phyloP scores from a whole-genome alignment of 2,329 filamentous ascomycete species.

The Diaporthe nobilis region DNA sequence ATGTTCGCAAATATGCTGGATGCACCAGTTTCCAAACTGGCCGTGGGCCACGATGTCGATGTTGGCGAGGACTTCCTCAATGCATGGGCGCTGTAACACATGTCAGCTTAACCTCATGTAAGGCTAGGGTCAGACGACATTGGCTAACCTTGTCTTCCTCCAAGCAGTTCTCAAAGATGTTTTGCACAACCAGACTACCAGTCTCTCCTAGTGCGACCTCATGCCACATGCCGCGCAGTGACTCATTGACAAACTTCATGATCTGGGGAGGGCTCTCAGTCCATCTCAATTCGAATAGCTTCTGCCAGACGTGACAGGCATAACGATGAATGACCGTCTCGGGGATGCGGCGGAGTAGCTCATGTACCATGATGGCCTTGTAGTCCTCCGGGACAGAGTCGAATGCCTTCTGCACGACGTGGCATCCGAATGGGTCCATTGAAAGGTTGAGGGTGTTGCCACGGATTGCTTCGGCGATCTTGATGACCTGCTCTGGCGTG shows the following conservation, averaged over 20 bases:
- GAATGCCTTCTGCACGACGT: constrained; percentile 98
- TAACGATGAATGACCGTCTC: constrained; percentile 99
- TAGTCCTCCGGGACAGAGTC: constrained; percentile 98
- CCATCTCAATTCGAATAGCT: constrained; percentile 98
- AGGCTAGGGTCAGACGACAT: not conserved
- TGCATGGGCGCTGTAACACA: constrained; percentile 84
- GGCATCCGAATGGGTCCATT: constrained; percentile 98
- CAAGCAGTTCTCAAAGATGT: constrained; percentile 99
- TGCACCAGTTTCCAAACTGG: constrained; percentile 99
- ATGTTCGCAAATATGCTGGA: constrained; percentile 99
- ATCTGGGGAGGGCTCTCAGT: constrained; percentile 94
- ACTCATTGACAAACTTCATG: constrained; percentile 98
- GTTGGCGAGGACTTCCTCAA: constrained; percentile 94
- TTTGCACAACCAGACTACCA: constrained; percentile 97
- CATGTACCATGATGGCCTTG: constrained; percentile 99
- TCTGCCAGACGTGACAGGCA: constrained; percentile 99
- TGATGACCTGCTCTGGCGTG: constrained; percentile 92
- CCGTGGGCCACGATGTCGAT: constrained; percentile 98
- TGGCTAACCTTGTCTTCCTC: constrained; percentile 93
- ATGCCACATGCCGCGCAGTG: constrained; percentile 97
- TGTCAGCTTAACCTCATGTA: not conserved
- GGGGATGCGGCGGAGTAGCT: constrained; percentile 92
- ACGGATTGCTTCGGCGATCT: constrained; percentile 93
- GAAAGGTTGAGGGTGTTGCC: constrained; percentile 94
- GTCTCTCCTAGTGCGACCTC: constrained; percentile 98